phyloP scores from a whole-genome alignment of 768 basidiomycete species.

The Pisolithus tinctorius region DNA sequence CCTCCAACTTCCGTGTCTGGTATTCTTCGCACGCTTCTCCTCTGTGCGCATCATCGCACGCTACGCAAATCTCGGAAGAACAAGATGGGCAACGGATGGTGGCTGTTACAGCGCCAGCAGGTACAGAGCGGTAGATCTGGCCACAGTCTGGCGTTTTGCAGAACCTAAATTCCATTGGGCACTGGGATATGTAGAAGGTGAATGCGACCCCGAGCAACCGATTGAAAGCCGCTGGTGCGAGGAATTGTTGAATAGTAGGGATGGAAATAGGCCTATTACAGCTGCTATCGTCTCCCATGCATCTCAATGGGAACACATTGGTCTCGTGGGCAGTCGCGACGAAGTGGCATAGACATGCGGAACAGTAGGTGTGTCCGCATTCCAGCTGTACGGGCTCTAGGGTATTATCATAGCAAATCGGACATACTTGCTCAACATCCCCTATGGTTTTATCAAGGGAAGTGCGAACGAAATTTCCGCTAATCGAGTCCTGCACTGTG shows the following conservation, averaged over 20 bases:
- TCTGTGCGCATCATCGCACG: slow-evolving; percentile 57
- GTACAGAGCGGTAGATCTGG: slow-evolving; percentile 58
- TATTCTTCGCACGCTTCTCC: slow-evolving; percentile 51
- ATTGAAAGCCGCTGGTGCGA: slow-evolving; percentile 48
- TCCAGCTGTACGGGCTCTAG: slow-evolving; percentile 41
- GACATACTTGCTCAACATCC: slow-evolving; percentile 28
- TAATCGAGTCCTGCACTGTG: not conserved
- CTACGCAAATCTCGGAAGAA: slow-evolving; percentile 54
- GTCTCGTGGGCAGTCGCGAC: slow-evolving; percentile 49
- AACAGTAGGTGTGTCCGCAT: slow-evolving; percentile 68
- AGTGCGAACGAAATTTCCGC: not conserved
- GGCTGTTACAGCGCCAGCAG: slow-evolving; percentile 29
- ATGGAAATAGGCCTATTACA: slow-evolving; percentile 54
- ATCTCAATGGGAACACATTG: slow-evolving; percentile 58
- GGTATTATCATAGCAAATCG: slow-evolving; percentile 44
- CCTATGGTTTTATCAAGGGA: not conserved
- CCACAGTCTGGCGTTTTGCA: slow-evolving; percentile 77
- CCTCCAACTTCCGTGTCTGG: slow-evolving; percentile 25
- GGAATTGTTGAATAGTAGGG: slow-evolving; percentile 39
- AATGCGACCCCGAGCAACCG: slow-evolving; percentile 51
- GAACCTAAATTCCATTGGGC: slow-evolving; percentile 55
- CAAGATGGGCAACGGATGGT: slow-evolving; percentile 62
- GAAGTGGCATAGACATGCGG: slow-evolving; percentile 51
- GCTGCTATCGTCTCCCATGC: slow-evolving; percentile 56
- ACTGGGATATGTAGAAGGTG: slow-evolving; percentile 47